phyloP scores from a whole-genome alignment of 768 basidiomycete genomes.

The Suillus ampliporus region DNA sequence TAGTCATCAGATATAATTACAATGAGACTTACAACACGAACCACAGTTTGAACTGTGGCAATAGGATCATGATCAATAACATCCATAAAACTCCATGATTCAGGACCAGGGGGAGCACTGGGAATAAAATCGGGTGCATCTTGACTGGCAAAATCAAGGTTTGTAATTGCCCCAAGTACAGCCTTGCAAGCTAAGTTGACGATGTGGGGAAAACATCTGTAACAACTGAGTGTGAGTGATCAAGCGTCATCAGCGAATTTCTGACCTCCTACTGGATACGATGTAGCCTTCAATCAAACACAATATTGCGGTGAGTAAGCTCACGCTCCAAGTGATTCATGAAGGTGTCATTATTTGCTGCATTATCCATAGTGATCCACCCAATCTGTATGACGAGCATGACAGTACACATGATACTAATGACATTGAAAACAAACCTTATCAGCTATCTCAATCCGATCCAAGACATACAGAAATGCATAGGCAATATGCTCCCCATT shows the following conservation, averaged over 20 bases:
- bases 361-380: constrained; percentile 20
- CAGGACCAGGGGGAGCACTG: neutral
- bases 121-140: too few species aligned
- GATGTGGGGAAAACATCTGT: constrained; percentile 1
- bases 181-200: constrained; percentile 6
- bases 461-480: neutral
- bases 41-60: constrained; percentile 1
- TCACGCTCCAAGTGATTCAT: constrained; percentile 12
- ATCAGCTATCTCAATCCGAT: constrained; percentile 6
- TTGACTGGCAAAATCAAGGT: neutral
- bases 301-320: constrained; percentile 7
- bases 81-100: constrained; percentile 1
- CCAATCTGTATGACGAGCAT: neutral
- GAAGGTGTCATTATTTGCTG: constrained; percentile 22
- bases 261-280: constrained; percentile 10
- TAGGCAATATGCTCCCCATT: constrained; percentile 13
- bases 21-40: neutral
- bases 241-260: too few species aligned
- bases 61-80: constrained; percentile 8
- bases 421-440: constrained; percentile 4
- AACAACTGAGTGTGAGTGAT: too few species aligned
- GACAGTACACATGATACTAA: too few species aligned
- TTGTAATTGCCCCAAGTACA: neutral
- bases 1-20: too few species aligned
- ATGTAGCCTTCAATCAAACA: constrained; percentile 15